Evolutionary conservation across 2,329 filamentous ascomycete species (phyloP), one percentile per base, ranked within the genome.

Genomic region (Trichoderma semiorbis): DNA sequence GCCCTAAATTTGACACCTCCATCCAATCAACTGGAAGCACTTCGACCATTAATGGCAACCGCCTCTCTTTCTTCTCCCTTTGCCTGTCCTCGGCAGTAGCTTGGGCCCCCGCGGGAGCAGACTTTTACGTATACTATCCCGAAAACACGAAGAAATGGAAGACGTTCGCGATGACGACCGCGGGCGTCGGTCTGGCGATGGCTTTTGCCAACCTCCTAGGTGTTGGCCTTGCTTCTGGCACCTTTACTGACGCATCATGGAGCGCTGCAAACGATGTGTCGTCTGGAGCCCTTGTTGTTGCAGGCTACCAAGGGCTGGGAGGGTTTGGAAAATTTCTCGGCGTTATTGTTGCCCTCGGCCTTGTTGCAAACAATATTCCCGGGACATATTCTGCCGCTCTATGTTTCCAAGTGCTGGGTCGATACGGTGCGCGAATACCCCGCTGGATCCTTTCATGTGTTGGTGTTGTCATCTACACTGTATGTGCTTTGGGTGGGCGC

Each of bases 1-100:
- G 71, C 78, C 84, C 70, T 80, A 91, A 53, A 84, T 96, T 60
- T 30, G 76, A 80, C 90, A 89, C 71, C 92, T 92, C 77, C 43
- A 50, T 50, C 43, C 43, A 50, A 0, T 50, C 43, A 50, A 50
- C 10, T 50, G 43, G 43, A 0, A 21, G 43, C n/a, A 50, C 43
- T 50, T 50, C 43, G 43, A 50, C 43, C 43, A 24, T 50, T 21
- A 50, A 50, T 21, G 43, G 43, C n/a, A 50, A 50, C n/a, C 43
- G 43, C 11, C 43, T 50, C 43, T 50, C 43, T 21, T 50, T 50
- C n/a, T 50, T 50, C n/a, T 50, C 43, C 10, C 43, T 50, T 21
- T 50, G 43, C n/a, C n/a, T 50, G 43, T 21, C 43, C 43, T 50
- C 43, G n/a, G n/a, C 43, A n/a, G 43, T 50, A 12, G 43, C 43